A percentile compares a stretch with the other conserved stretches of the same genome.
Conservation (phyloP, 2,329 filamentous ascomycete species). For the Lachnellula subtilissima region DNA sequence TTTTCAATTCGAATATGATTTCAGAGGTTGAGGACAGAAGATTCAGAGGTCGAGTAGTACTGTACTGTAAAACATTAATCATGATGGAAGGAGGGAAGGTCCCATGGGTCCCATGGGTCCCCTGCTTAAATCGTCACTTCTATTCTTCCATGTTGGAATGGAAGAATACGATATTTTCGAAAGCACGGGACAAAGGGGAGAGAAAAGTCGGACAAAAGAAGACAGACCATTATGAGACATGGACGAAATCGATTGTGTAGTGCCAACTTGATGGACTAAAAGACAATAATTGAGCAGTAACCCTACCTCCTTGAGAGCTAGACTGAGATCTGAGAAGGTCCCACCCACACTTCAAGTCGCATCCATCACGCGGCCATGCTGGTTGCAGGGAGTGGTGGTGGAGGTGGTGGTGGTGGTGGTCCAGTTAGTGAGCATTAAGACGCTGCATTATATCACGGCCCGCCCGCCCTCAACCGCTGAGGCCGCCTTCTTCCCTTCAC, state of each 20-base stretch:
- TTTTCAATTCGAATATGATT: slow-evolving; percentile 2
- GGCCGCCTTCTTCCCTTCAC: slow-evolving; percentile 4
- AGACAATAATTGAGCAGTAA: not conserved
- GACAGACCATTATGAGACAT: not conserved
- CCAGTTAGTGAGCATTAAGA: not conserved
- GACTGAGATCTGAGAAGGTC: not conserved
- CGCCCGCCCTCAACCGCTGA: slow-evolving; percentile 8
- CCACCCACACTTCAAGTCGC: not conserved
- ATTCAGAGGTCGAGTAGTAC: slow-evolving; percentile 6
- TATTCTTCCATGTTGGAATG: no score
- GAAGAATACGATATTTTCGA: no score
- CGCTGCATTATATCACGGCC: slow-evolving; percentile 13
- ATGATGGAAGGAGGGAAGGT: not conserved
- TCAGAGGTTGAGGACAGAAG: not conserved
- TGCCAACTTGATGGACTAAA: not conserved
- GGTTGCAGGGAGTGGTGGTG: not conserved
- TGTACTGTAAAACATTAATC: not conserved
- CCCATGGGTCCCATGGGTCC: not conserved
- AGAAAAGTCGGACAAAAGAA: no score
- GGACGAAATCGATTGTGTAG: not conserved
- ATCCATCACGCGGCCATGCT: slow-evolving; percentile 8
- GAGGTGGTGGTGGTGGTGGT: not conserved
- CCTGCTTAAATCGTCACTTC: no score
- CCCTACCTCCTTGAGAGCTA: not conserved
- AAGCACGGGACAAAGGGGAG: not conserved